Conservation (phyloP, 2,329 filamentous ascomycete species). For the Penicillium psychrosexuale region DNA sequence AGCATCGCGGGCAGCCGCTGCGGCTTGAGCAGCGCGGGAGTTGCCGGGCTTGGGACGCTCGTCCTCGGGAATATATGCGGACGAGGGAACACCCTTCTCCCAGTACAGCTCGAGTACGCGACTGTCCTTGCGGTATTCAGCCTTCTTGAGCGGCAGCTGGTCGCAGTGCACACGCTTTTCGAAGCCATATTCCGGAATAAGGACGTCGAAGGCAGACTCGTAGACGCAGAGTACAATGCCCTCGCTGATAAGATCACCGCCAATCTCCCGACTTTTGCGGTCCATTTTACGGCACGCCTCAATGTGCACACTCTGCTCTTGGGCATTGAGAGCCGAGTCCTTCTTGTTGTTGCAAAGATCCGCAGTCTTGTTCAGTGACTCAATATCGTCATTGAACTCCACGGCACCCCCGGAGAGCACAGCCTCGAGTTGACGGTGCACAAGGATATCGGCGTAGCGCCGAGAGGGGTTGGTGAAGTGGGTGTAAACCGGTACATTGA, state of each 20-base stretch:
- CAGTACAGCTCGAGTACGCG: conserved; percentile 94
- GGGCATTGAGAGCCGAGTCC: conserved; percentile 92
- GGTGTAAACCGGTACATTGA: conserved; percentile 92
- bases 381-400: conserved; percentile 85
- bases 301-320: conserved; percentile 98
- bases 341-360: conserved; percentile 99
- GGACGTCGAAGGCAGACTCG: conserved; percentile 95
- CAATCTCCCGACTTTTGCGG: conserved; percentile 78
- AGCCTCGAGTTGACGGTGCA: conserved; percentile 89
- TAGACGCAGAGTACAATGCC: conserved; percentile 97
- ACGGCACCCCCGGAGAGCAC: conserved; percentile 76
- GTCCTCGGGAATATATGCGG: conserved; percentile 92
- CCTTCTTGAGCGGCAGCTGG: conserved; percentile 94
- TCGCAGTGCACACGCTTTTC: conserved; percentile 99
- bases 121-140: conserved; percentile 97
- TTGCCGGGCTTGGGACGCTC: conserved; percentile 85
- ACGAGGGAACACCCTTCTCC: conserved; percentile 98
- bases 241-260: conserved; percentile 89
- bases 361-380: conserved; percentile 83
- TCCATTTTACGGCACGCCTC: conserved; percentile 97
- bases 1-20: conserved; percentile 72
- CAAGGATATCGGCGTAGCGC: conserved; percentile 90
- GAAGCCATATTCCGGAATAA: conserved; percentile 97
- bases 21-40: conserved; percentile 69
- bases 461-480: conserved; percentile 96